phyloP scores from a whole-genome alignment of 176 grass and related monocot genomes.

The Themeda triandra region DNA sequence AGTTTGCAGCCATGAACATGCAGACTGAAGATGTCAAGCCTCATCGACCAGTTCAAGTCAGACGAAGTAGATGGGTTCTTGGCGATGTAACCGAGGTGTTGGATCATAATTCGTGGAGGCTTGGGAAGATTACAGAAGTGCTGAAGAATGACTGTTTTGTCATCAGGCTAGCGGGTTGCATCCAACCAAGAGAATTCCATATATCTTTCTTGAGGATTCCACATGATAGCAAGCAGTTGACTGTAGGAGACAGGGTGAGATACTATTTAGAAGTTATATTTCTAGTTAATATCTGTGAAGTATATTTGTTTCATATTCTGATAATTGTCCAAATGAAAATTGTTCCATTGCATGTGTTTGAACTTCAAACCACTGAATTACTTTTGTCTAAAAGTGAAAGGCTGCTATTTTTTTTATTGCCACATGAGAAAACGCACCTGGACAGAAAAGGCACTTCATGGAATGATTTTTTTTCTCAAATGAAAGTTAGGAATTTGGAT shows the following conservation, averaged over 20 bases:
- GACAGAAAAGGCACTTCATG: not conserved
- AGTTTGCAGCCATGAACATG: constrained; percentile 14
- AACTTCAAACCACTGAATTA: constrained; percentile 1
- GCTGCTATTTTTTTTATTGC: not conserved
- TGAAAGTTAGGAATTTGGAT: not conserved
- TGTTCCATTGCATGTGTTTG: not conserved
- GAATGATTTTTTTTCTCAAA: not conserved
- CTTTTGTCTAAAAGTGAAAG: not conserved
- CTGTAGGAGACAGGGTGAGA: constrained; percentile 19
- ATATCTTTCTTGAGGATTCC: constrained; percentile 39
- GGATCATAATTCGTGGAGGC: constrained; percentile 37
- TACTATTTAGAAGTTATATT: constrained; percentile 9
- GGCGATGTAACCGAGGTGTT: constrained; percentile 48
- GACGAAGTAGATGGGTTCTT: constrained; percentile 33
- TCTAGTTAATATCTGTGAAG: not conserved
- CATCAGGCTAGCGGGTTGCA: constrained; percentile 31
- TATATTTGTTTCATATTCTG: not conserved
- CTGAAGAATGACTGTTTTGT: constrained; percentile 30
- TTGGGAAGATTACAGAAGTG: constrained; percentile 43
- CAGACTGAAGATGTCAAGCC: constrained; percentile 8
- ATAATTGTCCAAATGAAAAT: not conserved
- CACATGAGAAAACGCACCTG: not conserved
- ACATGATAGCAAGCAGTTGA: constrained; percentile 7
- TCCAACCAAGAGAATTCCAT: constrained; percentile 43
- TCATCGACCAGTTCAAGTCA: constrained; percentile 1